Conservation (phyloP, 2,329 filamentous ascomycete genomes). For the Diaporthe sp. region DNA sequence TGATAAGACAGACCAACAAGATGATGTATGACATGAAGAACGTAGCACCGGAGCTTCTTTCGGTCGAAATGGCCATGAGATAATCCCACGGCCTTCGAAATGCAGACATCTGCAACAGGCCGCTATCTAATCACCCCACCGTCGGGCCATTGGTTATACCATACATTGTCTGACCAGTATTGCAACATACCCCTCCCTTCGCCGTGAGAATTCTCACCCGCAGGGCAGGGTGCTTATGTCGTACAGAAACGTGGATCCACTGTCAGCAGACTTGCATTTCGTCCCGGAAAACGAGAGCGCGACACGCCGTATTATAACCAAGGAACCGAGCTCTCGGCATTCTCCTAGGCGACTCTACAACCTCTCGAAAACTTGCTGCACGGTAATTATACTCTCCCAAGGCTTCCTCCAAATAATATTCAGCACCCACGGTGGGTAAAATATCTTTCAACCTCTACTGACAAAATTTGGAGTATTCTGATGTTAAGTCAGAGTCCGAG, state of each 20-base stretch:
- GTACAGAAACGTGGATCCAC: neutral
- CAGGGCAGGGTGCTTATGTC: neutral
- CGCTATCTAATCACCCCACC: neutral
- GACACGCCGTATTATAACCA: neutral
- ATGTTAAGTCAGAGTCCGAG: neutral
- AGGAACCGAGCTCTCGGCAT: neutral
- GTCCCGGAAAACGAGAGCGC: neutral
- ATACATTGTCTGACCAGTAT: neutral
- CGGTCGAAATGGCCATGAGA: neutral
- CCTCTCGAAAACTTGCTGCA: neutral
- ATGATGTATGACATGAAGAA: neutral
- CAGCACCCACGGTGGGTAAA: neutral
- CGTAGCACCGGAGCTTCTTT: neutral
- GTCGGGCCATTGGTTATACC: neutral
- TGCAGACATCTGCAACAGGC: neutral
- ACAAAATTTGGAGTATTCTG: neutral
- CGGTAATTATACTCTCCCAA: neutral
- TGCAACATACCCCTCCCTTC: conserved; percentile 14
- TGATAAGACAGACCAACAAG: neutral
- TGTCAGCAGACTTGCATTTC: neutral
- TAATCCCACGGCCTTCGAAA: neutral
- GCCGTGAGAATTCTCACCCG: neutral
- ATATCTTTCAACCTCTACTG: neutral
- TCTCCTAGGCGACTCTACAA: neutral
- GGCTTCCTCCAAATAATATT: neutral